Evolutionary conservation across 371 early-diverging fungal genomes (phyloP).

Genomic region (Syncephalis plumigaleata): DNA sequence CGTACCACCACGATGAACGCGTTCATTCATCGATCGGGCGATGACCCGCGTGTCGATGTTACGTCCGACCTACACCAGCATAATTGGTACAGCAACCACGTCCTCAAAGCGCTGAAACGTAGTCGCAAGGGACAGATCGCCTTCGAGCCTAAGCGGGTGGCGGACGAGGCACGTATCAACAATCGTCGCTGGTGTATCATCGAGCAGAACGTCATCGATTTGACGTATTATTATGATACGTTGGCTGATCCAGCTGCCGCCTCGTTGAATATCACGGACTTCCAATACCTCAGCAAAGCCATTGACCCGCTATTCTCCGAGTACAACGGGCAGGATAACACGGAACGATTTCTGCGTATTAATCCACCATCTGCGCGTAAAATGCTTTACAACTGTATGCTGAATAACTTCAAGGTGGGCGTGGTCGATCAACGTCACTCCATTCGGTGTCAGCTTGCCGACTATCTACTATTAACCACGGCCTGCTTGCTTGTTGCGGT

Average conservation of each 20-base stretch:
- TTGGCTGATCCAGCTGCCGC: not conserved
- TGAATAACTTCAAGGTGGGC: conserved; percentile 75
- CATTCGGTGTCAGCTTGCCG: conserved; percentile 68
- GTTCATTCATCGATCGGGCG: no score
- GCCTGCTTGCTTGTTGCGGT: conserved; percentile 64
- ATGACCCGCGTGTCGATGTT: conserved; percentile 16
- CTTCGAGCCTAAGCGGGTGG: conserved; percentile 17
- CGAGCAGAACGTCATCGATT: conserved; percentile 38
- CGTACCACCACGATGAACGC: conserved; percentile 12
- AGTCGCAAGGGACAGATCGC: conserved; percentile 45
- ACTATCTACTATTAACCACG: conserved; percentile 64
- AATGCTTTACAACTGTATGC: conserved; percentile 39
- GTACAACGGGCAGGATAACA: no score
- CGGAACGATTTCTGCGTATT: conserved; percentile 12
- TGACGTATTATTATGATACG: conserved; percentile 22
- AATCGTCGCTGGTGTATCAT: conserved; percentile 38
- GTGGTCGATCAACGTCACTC: conserved; percentile 69
- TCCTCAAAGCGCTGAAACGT: conserved; percentile 17
- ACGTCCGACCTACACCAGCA: not conserved
- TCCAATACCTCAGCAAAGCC: no score
- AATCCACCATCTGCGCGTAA: conserved; percentile 20
- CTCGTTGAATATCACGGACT: no score
- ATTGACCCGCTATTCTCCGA: no score
- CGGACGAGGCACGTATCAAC: conserved; percentile 22
- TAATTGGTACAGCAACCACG: conserved; percentile 6